A percentile compares a stretch with the other conserved stretches of the same genome.
Evolutionary conservation across 169 alveolate genomes (phyloP).

Genomic region (Sarcocystis neurona): DNA sequence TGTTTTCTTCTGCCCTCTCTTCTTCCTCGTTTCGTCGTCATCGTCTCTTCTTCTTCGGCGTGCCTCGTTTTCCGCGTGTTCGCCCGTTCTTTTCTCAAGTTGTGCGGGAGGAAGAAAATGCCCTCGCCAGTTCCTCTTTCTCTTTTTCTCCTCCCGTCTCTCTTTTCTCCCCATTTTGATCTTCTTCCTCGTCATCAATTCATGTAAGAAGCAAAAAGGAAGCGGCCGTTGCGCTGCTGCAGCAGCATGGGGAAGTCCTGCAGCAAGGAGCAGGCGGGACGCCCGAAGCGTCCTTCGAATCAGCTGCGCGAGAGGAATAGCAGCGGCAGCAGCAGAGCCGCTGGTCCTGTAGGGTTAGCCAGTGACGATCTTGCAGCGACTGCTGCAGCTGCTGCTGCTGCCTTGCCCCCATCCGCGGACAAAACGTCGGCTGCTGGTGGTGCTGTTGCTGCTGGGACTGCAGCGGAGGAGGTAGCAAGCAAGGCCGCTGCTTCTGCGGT

Average conservation of each 20-base stretch:
- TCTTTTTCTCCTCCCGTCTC: neutral
- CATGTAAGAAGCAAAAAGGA: too few species aligned
- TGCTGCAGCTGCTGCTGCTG: too few species aligned
- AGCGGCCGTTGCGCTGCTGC: neutral
- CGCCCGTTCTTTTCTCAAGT: too few species aligned
- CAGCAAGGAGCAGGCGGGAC: constrained; percentile 18
- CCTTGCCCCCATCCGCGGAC: too few species aligned
- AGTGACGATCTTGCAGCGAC: too few species aligned
- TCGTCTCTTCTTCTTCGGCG: neutral
- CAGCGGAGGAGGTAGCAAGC: too few species aligned
- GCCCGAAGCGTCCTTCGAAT: neutral
- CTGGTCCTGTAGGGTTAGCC: too few species aligned
- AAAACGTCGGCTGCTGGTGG: too few species aligned
- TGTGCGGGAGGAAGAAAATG: neutral
- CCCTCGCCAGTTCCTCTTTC: neutral
- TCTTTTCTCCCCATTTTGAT: neutral
- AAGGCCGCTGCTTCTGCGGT: too few species aligned
- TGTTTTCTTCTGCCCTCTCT: neutral
- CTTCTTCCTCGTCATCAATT: neutral
- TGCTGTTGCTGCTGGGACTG: too few species aligned
- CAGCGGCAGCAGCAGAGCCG: too few species aligned
- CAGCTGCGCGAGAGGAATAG: too few species aligned
- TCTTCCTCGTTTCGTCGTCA: neutral
- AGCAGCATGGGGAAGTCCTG: neutral
- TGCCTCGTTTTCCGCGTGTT: neutral